Base-by-base conservation (phyloP, 139 green algal species). In the Micromonas commoda region DNA sequence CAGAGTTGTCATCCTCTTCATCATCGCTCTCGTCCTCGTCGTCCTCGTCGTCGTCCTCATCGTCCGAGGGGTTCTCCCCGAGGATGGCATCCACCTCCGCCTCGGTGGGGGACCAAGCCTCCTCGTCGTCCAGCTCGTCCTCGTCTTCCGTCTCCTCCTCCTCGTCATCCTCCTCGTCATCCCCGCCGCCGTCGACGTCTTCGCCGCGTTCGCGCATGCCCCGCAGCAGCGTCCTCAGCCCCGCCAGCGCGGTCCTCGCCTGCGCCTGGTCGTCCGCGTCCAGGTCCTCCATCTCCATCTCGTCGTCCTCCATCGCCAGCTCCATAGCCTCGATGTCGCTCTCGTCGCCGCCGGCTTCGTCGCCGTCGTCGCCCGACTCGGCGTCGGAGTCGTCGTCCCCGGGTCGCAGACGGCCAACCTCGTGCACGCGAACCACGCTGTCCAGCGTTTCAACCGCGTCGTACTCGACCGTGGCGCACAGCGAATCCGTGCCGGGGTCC, bases 401-500 rank as follows among this genome's bases (percentile, higher is more conserved):
- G 16, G 77, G 76, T 6, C 77, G 60, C 20, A 75, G 37, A 28
- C 83, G 64, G 13, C 89, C 85, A 21, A 94, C 80, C 76, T 92
- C 87, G 65, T 88, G 90, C 24, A 72, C 61, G 60, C 57, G 75
- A 75, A 63, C 75, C 13, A 54, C 32, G 24, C 29, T 66, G 19
- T 74, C 61, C 4, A 52, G 54, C 35, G 34, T 57, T 60, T 86
- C 83, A 13, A 83, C 66, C 5, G 73, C 79, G 74, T 94, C 90
- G 24, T 91, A 67, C 1, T 73, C 79, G 32, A 92, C 85, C 19
- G 87, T 77, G 19, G 81, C 87, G n/a, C 91, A 28, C 68, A 90
- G 82, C 32, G 64, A 80, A 71, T 94, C 85, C 6, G 54, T 86
- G 0, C 85, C 71, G 28, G 26, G 13, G 53, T 92, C 89, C 0